These are phyloP conservation scores for Amauroascus niger DNA, from an alignment of 2,329 filamentous ascomycete species.

Conservation along the genomic window DNA sequence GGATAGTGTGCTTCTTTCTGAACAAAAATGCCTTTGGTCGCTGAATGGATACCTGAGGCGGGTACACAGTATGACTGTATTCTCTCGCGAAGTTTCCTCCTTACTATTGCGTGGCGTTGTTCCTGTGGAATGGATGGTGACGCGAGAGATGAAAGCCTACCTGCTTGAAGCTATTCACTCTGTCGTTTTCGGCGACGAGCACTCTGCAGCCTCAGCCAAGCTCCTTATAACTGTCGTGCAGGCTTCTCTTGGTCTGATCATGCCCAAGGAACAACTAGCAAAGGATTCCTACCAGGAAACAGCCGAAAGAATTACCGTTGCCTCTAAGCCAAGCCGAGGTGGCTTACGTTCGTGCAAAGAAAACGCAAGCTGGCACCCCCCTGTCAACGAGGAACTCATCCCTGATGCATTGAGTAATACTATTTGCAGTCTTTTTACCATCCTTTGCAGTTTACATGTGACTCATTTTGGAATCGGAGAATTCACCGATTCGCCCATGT, in stretches of 20 bases:
- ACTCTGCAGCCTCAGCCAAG: conserved; percentile 23
- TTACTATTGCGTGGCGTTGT: conserved; percentile 27
- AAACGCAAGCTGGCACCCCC: neutral
- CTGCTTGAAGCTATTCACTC: conserved; percentile 31
- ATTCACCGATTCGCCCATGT: conserved; percentile 8
- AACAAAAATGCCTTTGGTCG: conserved; percentile 24
- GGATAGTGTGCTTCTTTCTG: conserved; percentile 23
- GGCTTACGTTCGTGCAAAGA: neutral
- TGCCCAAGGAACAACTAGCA: neutral
- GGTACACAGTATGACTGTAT: conserved; percentile 21
- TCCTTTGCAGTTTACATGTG: conserved; percentile 15
- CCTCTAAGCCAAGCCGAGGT: neutral
- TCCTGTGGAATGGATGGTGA: conserved; percentile 36
- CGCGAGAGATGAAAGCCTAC: conserved; percentile 29
- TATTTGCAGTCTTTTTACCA: conserved; percentile 17
- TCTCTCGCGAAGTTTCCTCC: conserved; percentile 29
- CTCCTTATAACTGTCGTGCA: conserved; percentile 12
- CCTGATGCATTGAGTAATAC: conserved; percentile 15
- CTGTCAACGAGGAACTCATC: neutral
- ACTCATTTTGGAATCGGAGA: conserved; percentile 1
- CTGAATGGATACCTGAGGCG: conserved; percentile 25
- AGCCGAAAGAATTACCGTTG: neutral
- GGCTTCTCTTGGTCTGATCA: conserved; percentile 2
- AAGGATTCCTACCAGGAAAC: neutral
- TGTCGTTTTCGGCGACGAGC: conserved; percentile 27